Conservation (phyloP, 2,329 filamentous ascomycete genomes). For the Fusarium solani-melongenae region DNA sequence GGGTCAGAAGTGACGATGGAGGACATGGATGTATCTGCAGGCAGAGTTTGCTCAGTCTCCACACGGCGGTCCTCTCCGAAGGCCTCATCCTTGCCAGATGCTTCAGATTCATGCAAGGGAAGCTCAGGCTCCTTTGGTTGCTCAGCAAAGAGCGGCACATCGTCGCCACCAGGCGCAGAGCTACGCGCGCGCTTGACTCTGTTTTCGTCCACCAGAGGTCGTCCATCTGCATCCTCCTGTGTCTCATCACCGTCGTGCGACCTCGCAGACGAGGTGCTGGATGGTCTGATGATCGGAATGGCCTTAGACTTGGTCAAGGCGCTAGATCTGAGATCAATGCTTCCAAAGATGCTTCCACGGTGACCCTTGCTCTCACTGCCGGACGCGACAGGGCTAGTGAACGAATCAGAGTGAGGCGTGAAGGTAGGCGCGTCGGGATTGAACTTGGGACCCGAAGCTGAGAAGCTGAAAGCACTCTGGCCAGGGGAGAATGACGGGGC, state of each 20-base stretch:
- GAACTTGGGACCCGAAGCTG: constrained; percentile 73
- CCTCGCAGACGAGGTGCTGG: constrained; percentile 59
- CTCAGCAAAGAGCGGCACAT: constrained; percentile 79
- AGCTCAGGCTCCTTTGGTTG: constrained; percentile 48
- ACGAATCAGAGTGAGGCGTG: constrained; percentile 68
- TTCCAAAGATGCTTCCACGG: constrained; percentile 72
- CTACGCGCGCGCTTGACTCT: constrained; percentile 81
- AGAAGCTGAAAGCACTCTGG: constrained; percentile 75
- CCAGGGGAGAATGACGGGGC: constrained; percentile 79
- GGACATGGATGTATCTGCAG: constrained; percentile 63
- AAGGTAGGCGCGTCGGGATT: constrained; percentile 82
- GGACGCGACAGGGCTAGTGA: constrained; percentile 58
- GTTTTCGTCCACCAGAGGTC: constrained; percentile 71
- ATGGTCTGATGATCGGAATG: constrained; percentile 80
- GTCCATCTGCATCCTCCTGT: constrained; percentile 57
- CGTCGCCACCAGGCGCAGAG: constrained; percentile 73
- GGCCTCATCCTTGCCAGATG: constrained; percentile 36
- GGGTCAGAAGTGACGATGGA: constrained; percentile 65
- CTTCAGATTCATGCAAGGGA: constrained; percentile 30
- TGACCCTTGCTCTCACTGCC: constrained; percentile 57
- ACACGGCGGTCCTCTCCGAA: constrained; percentile 45
- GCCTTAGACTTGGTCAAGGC: constrained; percentile 82
- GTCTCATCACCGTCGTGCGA: constrained; percentile 38
- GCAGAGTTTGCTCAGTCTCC: constrained; percentile 56
- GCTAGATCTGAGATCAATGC: constrained; percentile 70